Base-by-base conservation (phyloP, 257 asterid genomes). In the Forsythia viridissima region DNA sequence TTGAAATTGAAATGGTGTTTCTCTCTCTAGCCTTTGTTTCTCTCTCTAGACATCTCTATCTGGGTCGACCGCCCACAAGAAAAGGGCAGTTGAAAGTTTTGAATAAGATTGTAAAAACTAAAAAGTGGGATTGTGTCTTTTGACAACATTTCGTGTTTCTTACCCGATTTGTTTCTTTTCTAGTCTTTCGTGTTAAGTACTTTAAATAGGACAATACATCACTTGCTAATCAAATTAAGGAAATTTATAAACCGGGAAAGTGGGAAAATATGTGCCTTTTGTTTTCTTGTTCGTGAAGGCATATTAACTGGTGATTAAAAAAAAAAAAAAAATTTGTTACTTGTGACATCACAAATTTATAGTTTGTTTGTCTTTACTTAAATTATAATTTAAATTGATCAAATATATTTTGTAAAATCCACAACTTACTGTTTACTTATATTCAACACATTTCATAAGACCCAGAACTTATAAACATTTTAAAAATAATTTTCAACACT, bases 31-130 rank as follows among this genome's bases (percentile, higher is more conserved):
- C 12, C 12, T 48, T 38, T 79, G 77, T 24, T 6, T 42, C 36
- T 75, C 42, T 44, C 55, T 72, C 66, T 18, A 15, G 13, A 79
- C 79, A 72, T 82, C 84, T 11, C 82, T 59, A 46, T 82, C 78
- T n/a, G 4, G 15, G 40, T 82, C 86, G 87, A 85, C 95, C 91
- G 90, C 76, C 91, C 89, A 86, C 75, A 89, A 86, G 87, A 86
- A 88, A 88, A 30, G 4, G 15, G 43, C 79, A 30, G 73, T 61
- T 77, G 73, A 48, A 70, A 3, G 7, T 67, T 77, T 84, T 71
- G 80, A 84, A 80, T 80, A 3, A 16, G 59, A 51, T 65, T 13
- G 5, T 69, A 75, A 18, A 85, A 88, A 85, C 34, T 48, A 0
- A 48, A 48, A 48, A 13, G 85, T 81, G 73, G 72, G 65, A 65